Base-by-base conservation (phyloP, 225 moss, liverwort and hornwort genomes). In the Straminergon stramineum region DNA sequence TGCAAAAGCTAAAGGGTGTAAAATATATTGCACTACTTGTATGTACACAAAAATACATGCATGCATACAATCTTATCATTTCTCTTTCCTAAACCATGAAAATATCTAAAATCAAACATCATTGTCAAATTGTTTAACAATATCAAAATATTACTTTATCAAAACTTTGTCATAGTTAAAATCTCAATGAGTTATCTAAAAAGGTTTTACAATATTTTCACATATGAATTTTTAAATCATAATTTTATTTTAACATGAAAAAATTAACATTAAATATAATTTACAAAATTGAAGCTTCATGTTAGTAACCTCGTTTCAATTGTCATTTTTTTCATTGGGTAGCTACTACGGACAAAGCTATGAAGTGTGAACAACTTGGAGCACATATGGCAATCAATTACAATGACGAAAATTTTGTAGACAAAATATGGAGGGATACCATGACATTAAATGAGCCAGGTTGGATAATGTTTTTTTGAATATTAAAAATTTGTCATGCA, bases 1-100 rank as follows among this genome's bases (percentile, higher is more conserved):
- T 78, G 92, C 94, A 45, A 95, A 93, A 80, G 91, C 89, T 53
- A 94, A 93, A 89, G 95, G 94, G 2, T 92, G 88, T 56, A 90
- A 57, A 91, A 85, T 93, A 31, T 93, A 92, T 84, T 95, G 94
- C 35, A 93, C 94, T 31, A 90, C 94, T n/a, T 91, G 94, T 92
- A 91, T 0, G 91, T 78, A 65, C 6, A 13, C 16, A 64, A 56
- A 75, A 37, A 27, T 20, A 21, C 3, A 60, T 85, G 6, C 7
- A 34, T 81, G 14, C 6, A 67, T 48, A 62, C 17, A 75, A 45
- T 76, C 3, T 13, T 77, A 69, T 52, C 10, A 58, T 10, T 60
- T 6, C 0, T 37, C 7, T 17, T 53, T 52, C 6, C 2, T 23
- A 39, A 35, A 66, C 23, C 14, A 39, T 64, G 4, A 39, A 8